Base-by-base conservation (phyloP, 2,329 filamentous ascomycete genomes). In the Chrysoporthe austroafricana region DNA sequence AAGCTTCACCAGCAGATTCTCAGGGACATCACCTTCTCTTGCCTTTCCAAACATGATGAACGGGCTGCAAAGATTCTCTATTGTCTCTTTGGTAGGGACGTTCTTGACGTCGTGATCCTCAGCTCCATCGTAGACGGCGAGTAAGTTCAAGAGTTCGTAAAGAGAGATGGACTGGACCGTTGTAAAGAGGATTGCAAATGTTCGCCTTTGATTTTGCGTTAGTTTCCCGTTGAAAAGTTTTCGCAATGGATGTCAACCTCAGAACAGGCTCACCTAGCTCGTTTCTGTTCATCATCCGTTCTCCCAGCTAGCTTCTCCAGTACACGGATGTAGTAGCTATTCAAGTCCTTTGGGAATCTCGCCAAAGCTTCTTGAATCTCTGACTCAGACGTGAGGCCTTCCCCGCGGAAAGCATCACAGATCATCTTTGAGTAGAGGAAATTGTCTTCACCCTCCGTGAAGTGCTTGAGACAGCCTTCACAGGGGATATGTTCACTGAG, bases 381-480 rank as follows among this genome's bases (percentile, higher is more conserved):
- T 21, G n/a, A 21, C 11, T 34, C 32, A 56, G 21, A 56, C 32
- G 50, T 56, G n/a, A 56, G 50, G 3, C 50, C 50, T 56, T 56
- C 32, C 8, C 50, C 50, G 32, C 50, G 32, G 50, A 56, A 34
- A 26, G 32, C 32, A 26, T 56, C 50, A 34, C n/a, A 56, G 21
- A 56, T 56, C 21, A 56, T 9, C 50, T 21, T 56, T 8, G 50
- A 56, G 50, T 56, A 56, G 50, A 56, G 50, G 13, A 56, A 56
- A 34, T 56, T 56, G 21, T 56, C 50, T 34, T 56, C 50, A 26
- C 21, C n/a, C 43, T 44, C 50, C 5, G 50, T 56, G 21, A 56
- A 34, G 32, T 56, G 11, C 50, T 21, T 8, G 5, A 56, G 21
- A 14, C 50, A 56, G 50, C 32, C 21, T 21, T 21, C 21, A 21